phyloP scores from a whole-genome alignment of 305 asterid species.

The Rubia tinctorum region DNA sequence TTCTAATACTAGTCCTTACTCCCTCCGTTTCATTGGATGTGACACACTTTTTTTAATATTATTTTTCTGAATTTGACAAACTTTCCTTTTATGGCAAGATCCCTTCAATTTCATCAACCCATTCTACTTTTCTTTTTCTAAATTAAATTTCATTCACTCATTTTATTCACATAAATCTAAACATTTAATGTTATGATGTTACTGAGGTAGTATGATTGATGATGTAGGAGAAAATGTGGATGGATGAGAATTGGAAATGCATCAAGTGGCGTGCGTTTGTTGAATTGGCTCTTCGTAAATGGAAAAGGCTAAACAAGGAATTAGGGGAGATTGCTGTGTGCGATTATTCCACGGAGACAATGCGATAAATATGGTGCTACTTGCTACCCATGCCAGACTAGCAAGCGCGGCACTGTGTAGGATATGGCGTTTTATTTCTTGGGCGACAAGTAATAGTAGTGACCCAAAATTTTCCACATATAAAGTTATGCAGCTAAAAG shows the following conservation, averaged over 20 bases:
- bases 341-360: neutral
- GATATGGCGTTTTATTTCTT: neutral
- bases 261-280: neutral
- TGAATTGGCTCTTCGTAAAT: conserved; percentile 16
- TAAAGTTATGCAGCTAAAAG: no score
- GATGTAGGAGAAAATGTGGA: neutral
- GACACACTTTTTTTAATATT: no score
- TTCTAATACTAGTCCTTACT: no score
- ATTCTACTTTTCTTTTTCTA: no score
- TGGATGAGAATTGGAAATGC: neutral
- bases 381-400: neutral
- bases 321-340: neutral
- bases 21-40: no score
- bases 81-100: no score
- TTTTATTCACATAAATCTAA: no score
- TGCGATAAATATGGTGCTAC: neutral
- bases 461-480: neutral
- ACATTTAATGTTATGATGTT: no score
- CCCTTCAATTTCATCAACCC: no score
- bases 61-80: no score
- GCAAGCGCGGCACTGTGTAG: neutral
- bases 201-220: no score
- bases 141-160: no score
- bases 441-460: neutral
- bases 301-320: conserved; percentile 4